These are phyloP conservation scores for Globisporangium sylvaticum DNA, from an alignment of 352 stramenopile genomes.

Conservation along the genomic window DNA sequence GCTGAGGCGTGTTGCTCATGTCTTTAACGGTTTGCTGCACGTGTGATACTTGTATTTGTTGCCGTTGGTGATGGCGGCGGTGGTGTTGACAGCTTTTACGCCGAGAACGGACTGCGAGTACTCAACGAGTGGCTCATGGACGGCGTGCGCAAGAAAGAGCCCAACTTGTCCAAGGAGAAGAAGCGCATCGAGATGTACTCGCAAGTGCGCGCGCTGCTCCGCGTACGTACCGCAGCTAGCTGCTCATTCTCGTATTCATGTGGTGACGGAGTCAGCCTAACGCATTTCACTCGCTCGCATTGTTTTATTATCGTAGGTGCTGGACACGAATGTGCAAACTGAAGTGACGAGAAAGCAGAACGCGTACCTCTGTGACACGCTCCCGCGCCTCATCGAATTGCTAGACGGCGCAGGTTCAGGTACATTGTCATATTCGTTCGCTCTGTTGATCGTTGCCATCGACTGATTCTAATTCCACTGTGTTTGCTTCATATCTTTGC, in stretches of 20 bases:
- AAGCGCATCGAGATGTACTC: constrained; percentile 66
- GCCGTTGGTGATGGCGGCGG: background rate
- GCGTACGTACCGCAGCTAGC: constrained; percentile 26
- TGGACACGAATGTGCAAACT: constrained; percentile 70
- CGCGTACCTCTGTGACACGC: constrained; percentile 52
- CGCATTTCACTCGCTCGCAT: background rate
- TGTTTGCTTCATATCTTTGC: too few species aligned
- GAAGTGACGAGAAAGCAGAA: constrained; percentile 65
- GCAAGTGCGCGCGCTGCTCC: constrained; percentile 69
- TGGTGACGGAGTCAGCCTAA: background rate
- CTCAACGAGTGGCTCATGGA: constrained; percentile 72
- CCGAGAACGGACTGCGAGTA: constrained; percentile 63
- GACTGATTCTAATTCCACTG: background rate
- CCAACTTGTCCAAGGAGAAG: constrained; percentile 51
- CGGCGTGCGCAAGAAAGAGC: constrained; percentile 32
- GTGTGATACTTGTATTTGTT: background rate
- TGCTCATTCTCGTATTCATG: background rate
- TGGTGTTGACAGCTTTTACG: constrained; percentile 52
- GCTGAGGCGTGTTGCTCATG: background rate
- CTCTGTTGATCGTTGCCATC: background rate
- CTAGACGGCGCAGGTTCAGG: constrained; percentile 58
- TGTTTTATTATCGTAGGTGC: constrained; percentile 30
- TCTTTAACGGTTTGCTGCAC: background rate
- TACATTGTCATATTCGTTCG: constrained; percentile 17
- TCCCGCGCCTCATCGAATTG: constrained; percentile 59